These are phyloP conservation scores for Teratosphaeria pseudoeucalypti DNA, from an alignment of 2,329 filamentous ascomycete genomes.

Conservation along the genomic window DNA sequence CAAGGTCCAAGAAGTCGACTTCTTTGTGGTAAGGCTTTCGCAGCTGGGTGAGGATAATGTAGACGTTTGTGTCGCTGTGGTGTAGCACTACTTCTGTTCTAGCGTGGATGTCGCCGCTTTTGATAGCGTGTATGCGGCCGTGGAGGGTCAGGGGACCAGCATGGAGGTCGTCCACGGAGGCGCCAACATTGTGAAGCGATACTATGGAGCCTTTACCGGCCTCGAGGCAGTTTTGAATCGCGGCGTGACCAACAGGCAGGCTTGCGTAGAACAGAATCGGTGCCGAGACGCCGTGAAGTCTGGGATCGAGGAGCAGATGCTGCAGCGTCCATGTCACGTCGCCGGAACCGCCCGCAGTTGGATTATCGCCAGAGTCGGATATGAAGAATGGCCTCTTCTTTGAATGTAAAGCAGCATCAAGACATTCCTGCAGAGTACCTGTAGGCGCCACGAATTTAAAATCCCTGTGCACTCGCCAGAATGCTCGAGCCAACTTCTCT, in stretches of 20 bases:
- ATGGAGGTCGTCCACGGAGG: constrained; percentile 10
- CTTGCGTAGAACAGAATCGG: constrained; percentile 12
- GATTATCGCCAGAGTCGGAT: constrained; percentile 16
- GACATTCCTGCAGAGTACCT: constrained; percentile 10
- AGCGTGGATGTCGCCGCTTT: constrained; percentile 9
- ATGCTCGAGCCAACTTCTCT: constrained; percentile 8
- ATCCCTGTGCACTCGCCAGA: constrained; percentile 10
- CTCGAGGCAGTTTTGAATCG: constrained; percentile 4
- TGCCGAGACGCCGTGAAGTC: constrained; percentile 1
- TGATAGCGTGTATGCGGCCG: constrained; percentile 8
- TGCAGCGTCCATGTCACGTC: constrained; percentile 12
- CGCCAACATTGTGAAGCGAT: constrained; percentile 10
- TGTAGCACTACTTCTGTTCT: constrained; percentile 10
- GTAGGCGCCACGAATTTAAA: constrained; percentile 13
- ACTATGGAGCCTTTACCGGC: constrained; percentile 8
- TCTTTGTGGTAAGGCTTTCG: constrained; percentile 16
- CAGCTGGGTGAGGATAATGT: constrained; percentile 11
- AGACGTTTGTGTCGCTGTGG: constrained; percentile 6
- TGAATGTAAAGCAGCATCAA: constrained; percentile 6
- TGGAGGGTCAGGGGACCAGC: constrained; percentile 10
- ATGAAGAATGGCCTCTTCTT: constrained; percentile 10
- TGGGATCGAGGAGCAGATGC: constrained; percentile 4
- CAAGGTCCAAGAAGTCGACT: constrained; percentile 8
- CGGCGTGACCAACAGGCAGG: constrained; percentile 8
- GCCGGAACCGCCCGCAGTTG: constrained; percentile 12